Evolutionary conservation across 768 basidiomycete species (phyloP).

Genomic region (Daedaleopsis nitida): DNA sequence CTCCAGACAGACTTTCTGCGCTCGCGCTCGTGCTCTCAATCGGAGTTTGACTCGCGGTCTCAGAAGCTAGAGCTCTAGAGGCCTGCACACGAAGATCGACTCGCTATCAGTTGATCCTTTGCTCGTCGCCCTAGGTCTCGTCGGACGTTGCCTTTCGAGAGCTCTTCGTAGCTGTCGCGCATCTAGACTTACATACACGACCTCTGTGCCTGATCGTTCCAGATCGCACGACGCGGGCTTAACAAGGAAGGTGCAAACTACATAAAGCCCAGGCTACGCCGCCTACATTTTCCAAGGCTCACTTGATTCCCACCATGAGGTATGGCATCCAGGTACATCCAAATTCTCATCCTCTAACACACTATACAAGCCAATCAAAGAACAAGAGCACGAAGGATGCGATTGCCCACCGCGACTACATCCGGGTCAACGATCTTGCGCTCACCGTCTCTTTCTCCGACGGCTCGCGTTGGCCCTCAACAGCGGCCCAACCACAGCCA

Average conservation of each 20-base stretch:
- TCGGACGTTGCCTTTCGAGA: too few species aligned
- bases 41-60: too few species aligned
- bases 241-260: not conserved
- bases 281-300: not conserved
- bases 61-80: too few species aligned
- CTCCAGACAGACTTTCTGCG: too few species aligned
- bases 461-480: constrained; percentile 50
- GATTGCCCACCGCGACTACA: constrained; percentile 27
- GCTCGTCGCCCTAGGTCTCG: too few species aligned
- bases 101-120: too few species aligned
- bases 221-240: not conserved
- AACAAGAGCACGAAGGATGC: not conserved
- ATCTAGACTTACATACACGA: not conserved
- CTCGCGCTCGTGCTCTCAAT: too few species aligned
- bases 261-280: not conserved
- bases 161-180: not conserved
- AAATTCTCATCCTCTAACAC: not conserved
- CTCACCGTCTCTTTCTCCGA: constrained; percentile 43
- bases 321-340: not conserved
- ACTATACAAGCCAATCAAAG: not conserved
- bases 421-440: constrained; percentile 52
- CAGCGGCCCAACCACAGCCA: constrained; percentile 45
- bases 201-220: not conserved
- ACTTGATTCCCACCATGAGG: not conserved
- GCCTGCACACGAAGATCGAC: too few species aligned